A percentile compares a stretch with the other conserved stretches of the same genome.
Conservation (phyloP, 2,329 filamentous ascomycete genomes). For the Exophiala lecanii-corni region DNA sequence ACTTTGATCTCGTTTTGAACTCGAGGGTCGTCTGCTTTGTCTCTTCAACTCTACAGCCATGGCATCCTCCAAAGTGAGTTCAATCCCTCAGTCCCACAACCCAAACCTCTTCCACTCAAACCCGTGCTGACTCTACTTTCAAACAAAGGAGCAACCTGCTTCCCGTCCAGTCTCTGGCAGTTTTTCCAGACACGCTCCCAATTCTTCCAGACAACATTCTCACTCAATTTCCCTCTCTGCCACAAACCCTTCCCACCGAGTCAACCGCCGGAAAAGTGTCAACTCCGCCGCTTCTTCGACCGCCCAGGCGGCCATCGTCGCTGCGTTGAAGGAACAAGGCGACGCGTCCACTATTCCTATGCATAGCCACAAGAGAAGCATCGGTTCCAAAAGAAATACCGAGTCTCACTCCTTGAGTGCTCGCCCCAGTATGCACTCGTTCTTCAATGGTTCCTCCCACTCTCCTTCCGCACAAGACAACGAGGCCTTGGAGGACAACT, state of each 20-base stretch:
- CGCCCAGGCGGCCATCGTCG: slow-evolving; percentile 62
- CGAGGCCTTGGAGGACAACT: slow-evolving; percentile 26
- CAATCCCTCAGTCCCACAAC: not conserved
- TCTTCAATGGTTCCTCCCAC: slow-evolving; percentile 35
- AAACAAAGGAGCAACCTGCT: slow-evolving; percentile 25
- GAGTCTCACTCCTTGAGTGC: slow-evolving; percentile 35
- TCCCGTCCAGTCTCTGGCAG: slow-evolving; percentile 27
- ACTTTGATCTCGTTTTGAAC: slow-evolving; percentile 20
- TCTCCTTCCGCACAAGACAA: slow-evolving; percentile 36
- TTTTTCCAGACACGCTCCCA: slow-evolving; percentile 24
- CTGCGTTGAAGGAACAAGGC: slow-evolving; percentile 62
- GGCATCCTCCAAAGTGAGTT: slow-evolving; percentile 23
- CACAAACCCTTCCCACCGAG: slow-evolving; percentile 75
- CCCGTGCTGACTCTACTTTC: slow-evolving; percentile 23
- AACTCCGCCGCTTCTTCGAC: slow-evolving; percentile 70
- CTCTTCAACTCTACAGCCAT: slow-evolving; percentile 9
- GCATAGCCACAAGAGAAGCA: slow-evolving; percentile 56
- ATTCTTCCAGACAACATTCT: slow-evolving; percentile 52
- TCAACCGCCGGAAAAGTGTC: slow-evolving; percentile 91
- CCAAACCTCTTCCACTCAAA: slow-evolving; percentile 10
- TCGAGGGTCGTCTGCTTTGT: slow-evolving; percentile 22
- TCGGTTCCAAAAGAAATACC: slow-evolving; percentile 56
- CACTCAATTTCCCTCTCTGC: slow-evolving; percentile 74
- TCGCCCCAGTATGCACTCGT: slow-evolving; percentile 38
- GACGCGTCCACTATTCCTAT: slow-evolving; percentile 58